Evolutionary conservation across 192 early-diverging fungal species (phyloP).

Genomic region (Diversispora epigaea): DNA sequence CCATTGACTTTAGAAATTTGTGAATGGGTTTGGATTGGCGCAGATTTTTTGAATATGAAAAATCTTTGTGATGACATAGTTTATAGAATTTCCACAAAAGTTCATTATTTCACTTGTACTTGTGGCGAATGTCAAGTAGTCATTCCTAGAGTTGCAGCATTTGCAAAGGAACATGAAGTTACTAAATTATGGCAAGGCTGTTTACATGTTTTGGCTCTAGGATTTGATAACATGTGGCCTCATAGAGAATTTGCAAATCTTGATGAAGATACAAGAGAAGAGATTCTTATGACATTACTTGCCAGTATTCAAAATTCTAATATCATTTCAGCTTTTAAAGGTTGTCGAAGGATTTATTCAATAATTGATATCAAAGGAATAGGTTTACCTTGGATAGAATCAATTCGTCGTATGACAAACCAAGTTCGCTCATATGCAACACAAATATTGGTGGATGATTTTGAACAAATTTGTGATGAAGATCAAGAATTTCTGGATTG

Average conservation of each 20-base stretch:
- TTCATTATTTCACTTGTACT: slow-evolving; percentile 28
- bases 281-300: slow-evolving; percentile 23
- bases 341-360: slow-evolving; percentile 22
- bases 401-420: slow-evolving; percentile 7
- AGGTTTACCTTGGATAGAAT: slow-evolving; percentile 30
- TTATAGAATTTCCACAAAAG: slow-evolving; percentile 16
- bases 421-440: slow-evolving; percentile 7
- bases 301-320: slow-evolving; percentile 25
- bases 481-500: slow-evolving; percentile 33
- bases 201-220: slow-evolving; percentile 23
- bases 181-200: slow-evolving; percentile 29
- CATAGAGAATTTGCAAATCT: slow-evolving; percentile 29
- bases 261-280: slow-evolving; percentile 26
- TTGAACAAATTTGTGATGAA: slow-evolving; percentile 21
- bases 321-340: slow-evolving; percentile 18
- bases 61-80: slow-evolving; percentile 21
- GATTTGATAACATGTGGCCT: slow-evolving; percentile 33
- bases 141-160: slow-evolving; percentile 19
- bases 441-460: slow-evolving; percentile 28
- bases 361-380: slow-evolving; percentile 28
- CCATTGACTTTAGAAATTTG: slow-evolving; percentile 26
- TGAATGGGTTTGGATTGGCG: slow-evolving; percentile 28
- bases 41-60: slow-evolving; percentile 32
- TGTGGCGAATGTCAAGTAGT: slow-evolving; percentile 26
- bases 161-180: slow-evolving; percentile 28